Evolutionary conservation across 192 early-diverging fungal genomes (phyloP).

Genomic region (Gaertneriomyces sp.): DNA sequence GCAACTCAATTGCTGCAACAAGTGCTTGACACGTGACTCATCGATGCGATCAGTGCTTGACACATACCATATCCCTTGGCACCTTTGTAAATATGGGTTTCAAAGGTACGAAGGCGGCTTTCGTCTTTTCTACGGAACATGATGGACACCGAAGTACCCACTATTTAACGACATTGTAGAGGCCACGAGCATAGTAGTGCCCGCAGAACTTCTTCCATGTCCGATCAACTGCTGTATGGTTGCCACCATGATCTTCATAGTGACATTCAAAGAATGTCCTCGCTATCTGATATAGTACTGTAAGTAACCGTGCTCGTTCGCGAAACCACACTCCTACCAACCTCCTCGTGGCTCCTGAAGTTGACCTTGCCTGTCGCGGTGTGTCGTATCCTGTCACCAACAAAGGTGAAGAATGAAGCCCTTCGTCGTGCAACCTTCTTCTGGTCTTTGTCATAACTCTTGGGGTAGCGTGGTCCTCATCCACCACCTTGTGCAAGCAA

Average conservation of each 20-base stretch:
- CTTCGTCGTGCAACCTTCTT: background rate
- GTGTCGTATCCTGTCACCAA: background rate
- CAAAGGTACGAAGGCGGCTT: background rate
- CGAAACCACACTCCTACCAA: background rate
- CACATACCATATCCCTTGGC: background rate
- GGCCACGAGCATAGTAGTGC: constrained; percentile 2
- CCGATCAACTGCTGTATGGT: background rate
- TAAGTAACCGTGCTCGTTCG: background rate
- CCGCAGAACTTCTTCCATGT: constrained; percentile 1
- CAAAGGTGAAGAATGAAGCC: background rate
- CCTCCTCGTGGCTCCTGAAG: constrained; percentile 1
- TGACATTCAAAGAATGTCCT: background rate
- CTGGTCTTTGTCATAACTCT: background rate
- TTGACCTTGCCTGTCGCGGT: background rate
- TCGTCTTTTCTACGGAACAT: background rate
- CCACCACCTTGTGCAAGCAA: background rate
- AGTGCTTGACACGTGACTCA: background rate
- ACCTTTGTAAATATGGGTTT: background rate
- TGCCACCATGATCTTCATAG: constrained; percentile 2
- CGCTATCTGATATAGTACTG: background rate
- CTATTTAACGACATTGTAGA: background rate
- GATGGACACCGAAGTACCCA: constrained; percentile 5
- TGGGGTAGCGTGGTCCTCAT: background rate
- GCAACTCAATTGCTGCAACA: background rate
- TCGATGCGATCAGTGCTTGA: background rate